Percentiles rank a stretch among this genome's conserved stretches.
Evolutionary conservation across 2,329 filamentous ascomycete genomes (phyloP).

Genomic region (Aspergillus amoenus): DNA sequence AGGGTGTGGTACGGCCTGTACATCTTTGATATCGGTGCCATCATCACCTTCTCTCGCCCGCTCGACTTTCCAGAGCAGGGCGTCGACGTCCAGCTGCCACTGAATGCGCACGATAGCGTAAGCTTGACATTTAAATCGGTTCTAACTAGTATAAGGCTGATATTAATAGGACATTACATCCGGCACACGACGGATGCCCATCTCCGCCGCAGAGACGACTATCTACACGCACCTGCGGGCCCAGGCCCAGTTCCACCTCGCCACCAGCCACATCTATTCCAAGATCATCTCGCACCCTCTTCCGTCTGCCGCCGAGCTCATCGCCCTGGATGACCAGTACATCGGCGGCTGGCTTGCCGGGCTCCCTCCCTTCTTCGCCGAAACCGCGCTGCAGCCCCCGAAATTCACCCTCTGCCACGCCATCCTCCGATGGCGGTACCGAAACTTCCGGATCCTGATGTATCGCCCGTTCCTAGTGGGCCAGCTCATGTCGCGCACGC

Average conservation of each 20-base stretch:
- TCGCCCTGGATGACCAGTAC: slow-evolving; percentile 25
- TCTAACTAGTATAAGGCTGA: too few relatives aligned
- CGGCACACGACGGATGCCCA: background rate
- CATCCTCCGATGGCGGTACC: slow-evolving; percentile 31
- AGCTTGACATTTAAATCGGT: fast-evolving
- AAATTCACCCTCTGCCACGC: slow-evolving; percentile 26
- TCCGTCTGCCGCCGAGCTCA: slow-evolving; percentile 29
- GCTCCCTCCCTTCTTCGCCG: slow-evolving; percentile 29
- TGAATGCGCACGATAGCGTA: slow-evolving; percentile 29
- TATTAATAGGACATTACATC: background rate
- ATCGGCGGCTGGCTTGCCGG: slow-evolving; percentile 28
- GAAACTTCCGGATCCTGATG: slow-evolving; percentile 35
- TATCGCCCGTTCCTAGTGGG: slow-evolving; percentile 28
- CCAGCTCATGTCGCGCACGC: background rate
- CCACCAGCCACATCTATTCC: slow-evolving; percentile 32
- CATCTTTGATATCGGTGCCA: slow-evolving; percentile 42
- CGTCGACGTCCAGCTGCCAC: slow-evolving; percentile 36
- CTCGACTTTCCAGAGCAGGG: slow-evolving; percentile 38
- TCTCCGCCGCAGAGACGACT: slow-evolving; percentile 25
- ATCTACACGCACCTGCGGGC: slow-evolving; percentile 31
- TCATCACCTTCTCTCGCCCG: slow-evolving; percentile 45
- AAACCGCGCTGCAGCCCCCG: slow-evolving; percentile 19
- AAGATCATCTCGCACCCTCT: slow-evolving; percentile 32
- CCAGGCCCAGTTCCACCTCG: slow-evolving; percentile 31
- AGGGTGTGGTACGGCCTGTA: slow-evolving; percentile 31